phyloP scores from a whole-genome alignment of 495 filamentous ascomycete species.

The Daldinia caldariorum region DNA sequence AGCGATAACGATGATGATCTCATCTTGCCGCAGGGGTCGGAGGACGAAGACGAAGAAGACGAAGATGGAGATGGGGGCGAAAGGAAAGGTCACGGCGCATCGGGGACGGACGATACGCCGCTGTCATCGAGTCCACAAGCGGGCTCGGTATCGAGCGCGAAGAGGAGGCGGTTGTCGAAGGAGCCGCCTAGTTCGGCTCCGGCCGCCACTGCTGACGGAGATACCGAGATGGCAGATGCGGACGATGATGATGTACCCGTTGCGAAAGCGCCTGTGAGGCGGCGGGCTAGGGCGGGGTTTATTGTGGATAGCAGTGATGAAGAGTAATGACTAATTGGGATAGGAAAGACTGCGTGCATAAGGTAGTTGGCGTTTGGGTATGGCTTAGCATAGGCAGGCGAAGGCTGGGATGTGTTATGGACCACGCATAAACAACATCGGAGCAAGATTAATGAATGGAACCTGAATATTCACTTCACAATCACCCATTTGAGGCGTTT shows the following conservation, averaged over 20 bases:
- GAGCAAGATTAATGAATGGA: background rate
- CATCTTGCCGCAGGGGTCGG: constrained; percentile 23
- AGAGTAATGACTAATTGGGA: constrained; percentile 44
- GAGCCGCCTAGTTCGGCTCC: constrained; percentile 27
- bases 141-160: constrained; percentile 25
- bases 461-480: background rate
- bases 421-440: background rate
- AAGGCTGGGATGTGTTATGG: background rate
- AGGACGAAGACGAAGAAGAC: constrained; percentile 14
- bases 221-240: constrained; percentile 10
- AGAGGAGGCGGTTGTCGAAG: constrained; percentile 43
- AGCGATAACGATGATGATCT: constrained; percentile 51
- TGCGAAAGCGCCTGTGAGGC: constrained; percentile 34
- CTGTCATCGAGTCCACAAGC: constrained; percentile 44
- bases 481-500: background rate
- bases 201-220: constrained; percentile 7
- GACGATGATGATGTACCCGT: constrained; percentile 45
- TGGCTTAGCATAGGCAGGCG: background rate
- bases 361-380: constrained; percentile 25
- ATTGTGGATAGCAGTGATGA: constrained; percentile 67
- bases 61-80: constrained; percentile 45
- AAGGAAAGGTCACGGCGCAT: constrained; percentile 41
- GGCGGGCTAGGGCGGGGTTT: constrained; percentile 61
- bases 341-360: constrained; percentile 23
- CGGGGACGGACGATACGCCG: constrained; percentile 40